Base-by-base conservation (phyloP, 192 early-diverging fungal genomes). In the Chytriomyces hyalinus region DNA sequence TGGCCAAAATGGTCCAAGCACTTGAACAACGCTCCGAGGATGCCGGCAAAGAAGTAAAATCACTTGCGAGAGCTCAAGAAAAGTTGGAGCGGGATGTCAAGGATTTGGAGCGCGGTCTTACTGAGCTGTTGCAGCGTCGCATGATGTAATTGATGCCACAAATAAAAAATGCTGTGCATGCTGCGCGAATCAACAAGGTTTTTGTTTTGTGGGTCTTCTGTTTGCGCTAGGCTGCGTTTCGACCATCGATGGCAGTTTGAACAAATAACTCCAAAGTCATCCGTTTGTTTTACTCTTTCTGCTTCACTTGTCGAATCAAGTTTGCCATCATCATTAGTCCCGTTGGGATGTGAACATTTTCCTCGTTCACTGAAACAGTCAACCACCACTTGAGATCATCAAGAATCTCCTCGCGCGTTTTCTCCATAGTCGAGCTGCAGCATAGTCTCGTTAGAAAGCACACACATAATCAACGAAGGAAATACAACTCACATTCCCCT, bases 31-130 rank as follows among this genome's bases (percentile, higher is more conserved):
- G 78, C 9, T 78, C 78, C 48, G 60, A 68, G 28, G 88, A 86
- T 67, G 83, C 83, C 61, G 83, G 80, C 9, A 81, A 68, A 46
- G 90, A 92, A 64, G 68, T 82, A 48, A 82, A 67, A 7, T 83
- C 85, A 59, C 76, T 91, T 57, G 83, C 87, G 45, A 84, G 89
- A 69, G 86, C 88, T 57, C 76, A 77, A 49, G 81, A 80, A 57
- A 90, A 92, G 76, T 77, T 90, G 79, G 88, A 92, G 53, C 76
- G 87, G 50, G 87, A 91, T 61, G 75, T 88, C 61, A 90, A 79
- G 46, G 89, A 91, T 61, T 67, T 81, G 44, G 78, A 82, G 70
- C 48, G 70, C 13, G 87, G 90, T 63, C 44, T 78, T 28, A 68
- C 62, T 17, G 77, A 78, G 61, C 49, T 78, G 15, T 49, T 78